Evolutionary conservation across 306 rosid genomes (phyloP), one percentile per base, ranked within the genome.

Genomic region (Prunus kanzakura): DNA sequence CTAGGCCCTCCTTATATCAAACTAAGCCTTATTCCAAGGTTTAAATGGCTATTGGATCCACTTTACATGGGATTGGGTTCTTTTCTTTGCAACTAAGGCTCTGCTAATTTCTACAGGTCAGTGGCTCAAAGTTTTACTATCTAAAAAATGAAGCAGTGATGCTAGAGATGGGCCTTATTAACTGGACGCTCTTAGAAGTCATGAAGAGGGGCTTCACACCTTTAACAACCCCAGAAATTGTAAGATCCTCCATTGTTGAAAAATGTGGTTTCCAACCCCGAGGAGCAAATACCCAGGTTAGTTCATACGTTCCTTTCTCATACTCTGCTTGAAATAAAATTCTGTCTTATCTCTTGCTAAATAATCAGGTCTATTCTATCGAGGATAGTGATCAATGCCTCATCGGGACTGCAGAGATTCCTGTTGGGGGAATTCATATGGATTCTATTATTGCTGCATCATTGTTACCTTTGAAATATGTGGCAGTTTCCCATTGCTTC

Each of bases 351-450:
- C 35, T 83, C 65, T 76, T 58, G 54, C 67, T 27, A 65, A 71
- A 68, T 79, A 35, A 74, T 78, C 90, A 95, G 99, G 94, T 95
- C 51, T 95, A 95, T 84, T 92, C 97, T 78, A 92, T 95, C 20
- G 89, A 84, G 77, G 92, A 88, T 62, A 88, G 92, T 86, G 96
- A 92, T 74, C 99, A 92, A 77, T 95, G 99, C 85, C 99, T 95
- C 80, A 92, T 95, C 2, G 99, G 99, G 77, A 95, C 97, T 56
- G 97, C 99, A 78, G 99, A 95, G 93, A 95, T 95, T 86, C 97
- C 97, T 27, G 96, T 92, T 22, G 97, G 97, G 38, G 99, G 97
- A 54, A 93, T 95, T 84, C 99, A 95, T 74, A 95, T 95, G 99
- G 96, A 95, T 81, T 95, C 99, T 66, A 90, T 95, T 55, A 86